Percentiles rank a stretch among this genome's conserved stretches.
Evolutionary conservation across 202 grass and related monocot species (phyloP).

Genomic region (Zizania palustris): DNA sequence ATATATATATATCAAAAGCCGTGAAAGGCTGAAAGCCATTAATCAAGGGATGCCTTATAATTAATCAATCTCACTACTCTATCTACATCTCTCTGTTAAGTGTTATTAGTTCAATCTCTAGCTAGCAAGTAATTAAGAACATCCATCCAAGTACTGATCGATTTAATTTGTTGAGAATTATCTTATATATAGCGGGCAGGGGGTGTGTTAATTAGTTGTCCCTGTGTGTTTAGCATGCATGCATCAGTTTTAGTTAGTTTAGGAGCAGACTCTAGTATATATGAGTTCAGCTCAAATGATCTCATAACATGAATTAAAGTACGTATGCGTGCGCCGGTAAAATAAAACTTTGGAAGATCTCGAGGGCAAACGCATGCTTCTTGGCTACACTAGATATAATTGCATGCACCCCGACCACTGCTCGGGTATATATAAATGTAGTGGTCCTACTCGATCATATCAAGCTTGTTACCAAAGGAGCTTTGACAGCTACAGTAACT

Average conservation of each 20-base stretch:
- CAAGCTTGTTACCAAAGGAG: too few relatives aligned
- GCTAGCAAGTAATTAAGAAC: not conserved
- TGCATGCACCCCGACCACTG: conserved; percentile 18
- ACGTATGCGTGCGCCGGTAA: conserved; percentile 25
- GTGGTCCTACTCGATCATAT: too few relatives aligned
- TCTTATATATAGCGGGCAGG: not conserved
- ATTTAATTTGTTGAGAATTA: conserved; percentile 32
- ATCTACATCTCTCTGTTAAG: too few relatives aligned
- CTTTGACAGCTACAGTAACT: too few relatives aligned
- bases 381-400: conserved; percentile 28
- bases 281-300: conserved; percentile 44
- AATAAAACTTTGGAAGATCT: conserved; percentile 21
- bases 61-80: not conserved
- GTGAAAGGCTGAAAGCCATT: conserved; percentile 58
- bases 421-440: not conserved
- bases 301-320: conserved; percentile 37
- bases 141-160: not conserved
- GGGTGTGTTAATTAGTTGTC: conserved; percentile 28
- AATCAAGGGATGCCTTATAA: conserved; percentile 40
- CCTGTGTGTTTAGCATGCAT: not conserved
- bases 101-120: too few relatives aligned
- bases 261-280: not conserved
- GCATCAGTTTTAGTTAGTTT: conserved; percentile 22
- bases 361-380: conserved; percentile 34
- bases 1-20: conserved; percentile 47